These are phyloP conservation scores for Ceratobasidium sp. DNA, from an alignment of 1,284 basidiomycete species.

Conservation along the genomic window DNA sequence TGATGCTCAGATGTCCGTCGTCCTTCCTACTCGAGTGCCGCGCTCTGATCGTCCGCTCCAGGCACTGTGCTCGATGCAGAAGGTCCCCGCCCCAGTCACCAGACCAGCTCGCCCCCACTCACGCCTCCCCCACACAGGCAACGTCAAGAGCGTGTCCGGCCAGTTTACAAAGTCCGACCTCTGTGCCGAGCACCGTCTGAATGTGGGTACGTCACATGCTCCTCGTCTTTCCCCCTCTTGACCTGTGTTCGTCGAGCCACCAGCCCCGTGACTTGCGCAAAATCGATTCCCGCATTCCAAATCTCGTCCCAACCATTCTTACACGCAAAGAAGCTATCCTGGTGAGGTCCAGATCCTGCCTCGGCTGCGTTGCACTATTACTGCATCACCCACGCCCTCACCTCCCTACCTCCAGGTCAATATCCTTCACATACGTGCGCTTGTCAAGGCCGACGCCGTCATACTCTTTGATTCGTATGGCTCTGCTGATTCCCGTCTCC, in stretches of 20 bases:
- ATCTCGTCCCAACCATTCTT: conserved; percentile 94
- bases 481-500: conserved; percentile 82
- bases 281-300: conserved; percentile 94
- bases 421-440: conserved; percentile 91
- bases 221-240: neutral
- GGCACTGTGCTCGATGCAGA: conserved; percentile 88
- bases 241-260: conserved; percentile 4
- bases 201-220: conserved; percentile 66
- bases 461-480: conserved; percentile 93
- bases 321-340: conserved; percentile 89
- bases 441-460: conserved; percentile 93
- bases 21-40: conserved; percentile 12
- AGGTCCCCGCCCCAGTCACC: conserved; percentile 59
- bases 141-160: conserved; percentile 89
- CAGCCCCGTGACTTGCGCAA: conserved; percentile 96
- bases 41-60: conserved; percentile 54
- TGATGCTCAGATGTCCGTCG: conserved; percentile 81
- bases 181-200: conserved; percentile 86
- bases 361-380: conserved; percentile 32
- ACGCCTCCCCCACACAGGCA: conserved; percentile 62
- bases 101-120: neutral
- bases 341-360: conserved; percentile 57
- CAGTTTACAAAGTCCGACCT: conserved; percentile 91
- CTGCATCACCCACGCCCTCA: neutral
- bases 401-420: conserved; percentile 70